phyloP scores from a whole-genome alignment of 768 basidiomycete species.

The Xerocomellus chrysenteron region DNA sequence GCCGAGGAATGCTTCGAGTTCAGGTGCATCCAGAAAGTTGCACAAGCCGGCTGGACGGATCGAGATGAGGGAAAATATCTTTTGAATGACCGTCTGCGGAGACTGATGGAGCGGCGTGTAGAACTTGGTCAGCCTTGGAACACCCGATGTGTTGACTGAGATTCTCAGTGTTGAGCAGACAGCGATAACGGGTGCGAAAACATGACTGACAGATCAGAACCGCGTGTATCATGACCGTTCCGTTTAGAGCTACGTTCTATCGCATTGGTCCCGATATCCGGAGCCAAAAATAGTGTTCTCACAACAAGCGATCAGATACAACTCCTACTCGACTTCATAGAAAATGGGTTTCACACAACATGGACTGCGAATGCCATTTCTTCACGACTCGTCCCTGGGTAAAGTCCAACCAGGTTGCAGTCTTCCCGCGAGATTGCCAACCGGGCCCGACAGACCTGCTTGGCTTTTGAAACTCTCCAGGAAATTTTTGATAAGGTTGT shows the following conservation, averaged over 20 bases:
- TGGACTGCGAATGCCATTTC: background rate
- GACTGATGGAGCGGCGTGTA: conserved; percentile 70
- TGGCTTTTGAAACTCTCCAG: conserved; percentile 95
- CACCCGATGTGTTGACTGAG: conserved; percentile 92
- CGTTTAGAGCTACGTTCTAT: background rate
- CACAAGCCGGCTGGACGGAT: conserved; percentile 81
- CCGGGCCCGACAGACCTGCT: conserved; percentile 85
- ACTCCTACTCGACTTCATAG: background rate
- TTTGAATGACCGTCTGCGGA: conserved; percentile 70
- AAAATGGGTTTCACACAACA: too few species aligned
- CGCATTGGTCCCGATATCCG: background rate
- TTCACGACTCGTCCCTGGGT: conserved; percentile 61
- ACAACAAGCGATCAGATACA: background rate
- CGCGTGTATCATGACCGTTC: conserved; percentile 69
- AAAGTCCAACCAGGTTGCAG: conserved; percentile 74
- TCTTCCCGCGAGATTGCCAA: conserved; percentile 84
- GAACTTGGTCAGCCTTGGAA: conserved; percentile 83
- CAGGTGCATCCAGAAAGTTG: conserved; percentile 95
- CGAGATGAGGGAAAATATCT: conserved; percentile 88
- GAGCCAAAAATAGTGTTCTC: background rate
- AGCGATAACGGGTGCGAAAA: conserved; percentile 16
- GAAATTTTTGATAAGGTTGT: conserved; percentile 94
- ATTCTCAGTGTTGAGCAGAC: conserved; percentile 20
- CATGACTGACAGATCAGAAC: conserved; percentile 73
- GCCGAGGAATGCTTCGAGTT: conserved; percentile 73